Evolutionary conservation across 768 basidiomycete species (phyloP), one percentile per base, ranked within the genome.

Genomic region (Suillus paluster): DNA sequence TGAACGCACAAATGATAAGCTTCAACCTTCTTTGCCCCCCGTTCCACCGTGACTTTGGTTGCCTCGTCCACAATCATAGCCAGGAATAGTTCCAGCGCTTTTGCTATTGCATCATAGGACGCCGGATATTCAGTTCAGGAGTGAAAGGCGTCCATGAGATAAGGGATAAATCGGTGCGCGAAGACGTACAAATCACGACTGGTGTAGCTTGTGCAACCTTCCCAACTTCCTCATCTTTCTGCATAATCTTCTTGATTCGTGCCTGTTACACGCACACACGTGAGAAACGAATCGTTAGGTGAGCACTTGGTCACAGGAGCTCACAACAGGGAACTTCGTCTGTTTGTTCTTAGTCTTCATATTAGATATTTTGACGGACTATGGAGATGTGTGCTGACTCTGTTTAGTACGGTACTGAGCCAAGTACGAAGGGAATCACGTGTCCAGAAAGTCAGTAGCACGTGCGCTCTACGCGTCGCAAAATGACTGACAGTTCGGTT

Each of bases 221-320:
- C 61, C 97, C 97, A 21, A 99, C 97, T 72, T 99, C 97, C 72
- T 99, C 97, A 72, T 99, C 97, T 73, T 95, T 95, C 80, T 99
- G 97, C 94, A 99, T 99, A 60, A 98, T 97, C 80, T 94, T 93
- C 84, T 98, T 99, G 80, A 99, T 99, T 49, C 97, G 90, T 4
- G 97, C 96, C 95, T 97, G 38, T 25, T 50, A n/a, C n/a, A n/a
- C 36, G 19, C 6, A 50, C 11, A 27, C 12, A 38, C 30, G 45
- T 72, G 49, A 70, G 67, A 33, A 19, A 34, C 33, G 19, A 38
- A 23, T 46, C 30, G 33, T 25, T 48, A 23, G 23, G 25, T 17
- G 34, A 33, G 23, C 33, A 48, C 27, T 52, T 21, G 33, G 34
- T 53, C 23, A 53, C 17, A 10, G 50, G 62, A 58, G 77, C 92